These are phyloP conservation scores for Kodamaea jinghongensis DNA, from an alignment of 805 yeast species.

Conservation along the genomic window DNA sequence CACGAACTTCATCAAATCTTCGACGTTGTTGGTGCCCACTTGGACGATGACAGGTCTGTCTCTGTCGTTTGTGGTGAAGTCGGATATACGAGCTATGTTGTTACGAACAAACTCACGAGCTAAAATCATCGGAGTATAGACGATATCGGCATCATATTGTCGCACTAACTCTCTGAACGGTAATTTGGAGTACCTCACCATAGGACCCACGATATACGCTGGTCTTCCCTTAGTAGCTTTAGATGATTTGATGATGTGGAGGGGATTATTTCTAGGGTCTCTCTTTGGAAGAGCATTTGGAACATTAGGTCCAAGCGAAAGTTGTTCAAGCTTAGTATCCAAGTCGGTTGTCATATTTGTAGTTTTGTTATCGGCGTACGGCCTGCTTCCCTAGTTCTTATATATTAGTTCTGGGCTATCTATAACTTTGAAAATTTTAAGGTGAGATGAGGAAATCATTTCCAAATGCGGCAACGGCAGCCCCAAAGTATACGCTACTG, in stretches of 20 bases:
- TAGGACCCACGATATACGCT: constrained; percentile 68
- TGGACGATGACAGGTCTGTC: constrained; percentile 83
- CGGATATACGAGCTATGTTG: constrained; percentile 73
- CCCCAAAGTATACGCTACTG: too few relatives aligned
- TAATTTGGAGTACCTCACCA: constrained; percentile 94
- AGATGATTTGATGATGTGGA: constrained; percentile 29
- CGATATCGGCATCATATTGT: constrained; percentile 73
- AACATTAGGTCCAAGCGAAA: not conserved
- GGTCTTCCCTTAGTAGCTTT: constrained; percentile 28
- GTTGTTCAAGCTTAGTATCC: not conserved
- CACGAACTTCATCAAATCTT: constrained; percentile 77
- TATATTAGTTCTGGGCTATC: too few relatives aligned
- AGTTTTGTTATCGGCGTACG: too few relatives aligned
- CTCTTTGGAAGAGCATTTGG: constrained; percentile 14
- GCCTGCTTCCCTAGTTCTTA: too few relatives aligned
- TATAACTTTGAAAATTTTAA: not conserved
- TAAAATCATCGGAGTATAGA: constrained; percentile 93
- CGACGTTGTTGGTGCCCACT: constrained; percentile 83
- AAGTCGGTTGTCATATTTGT: constrained; percentile 8
- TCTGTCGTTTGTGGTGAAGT: constrained; percentile 71
- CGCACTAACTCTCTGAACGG: constrained; percentile 82
- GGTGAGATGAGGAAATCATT: constrained; percentile 3
- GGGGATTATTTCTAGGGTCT: constrained; percentile 31
- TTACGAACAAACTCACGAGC: constrained; percentile 94
- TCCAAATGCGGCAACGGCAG: constrained; percentile 5